phyloP scores from a whole-genome alignment of 2,329 filamentous ascomycete genomes.

The Magnaporthiopsis poae region DNA sequence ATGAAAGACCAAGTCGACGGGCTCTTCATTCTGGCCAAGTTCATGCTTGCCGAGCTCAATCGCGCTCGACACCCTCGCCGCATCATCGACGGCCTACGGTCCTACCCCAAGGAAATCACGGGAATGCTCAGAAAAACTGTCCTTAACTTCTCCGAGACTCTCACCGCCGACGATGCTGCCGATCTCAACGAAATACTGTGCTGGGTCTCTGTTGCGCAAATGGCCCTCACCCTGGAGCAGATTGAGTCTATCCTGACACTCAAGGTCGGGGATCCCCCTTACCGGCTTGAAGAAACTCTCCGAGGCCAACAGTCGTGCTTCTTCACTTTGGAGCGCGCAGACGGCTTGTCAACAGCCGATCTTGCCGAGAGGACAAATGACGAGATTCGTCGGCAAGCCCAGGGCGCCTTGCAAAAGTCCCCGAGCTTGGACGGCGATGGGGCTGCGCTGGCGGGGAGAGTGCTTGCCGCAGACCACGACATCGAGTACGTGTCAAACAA shows the following conservation, averaged over 20 bases:
- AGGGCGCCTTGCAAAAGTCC: not conserved
- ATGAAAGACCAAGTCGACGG: constrained; percentile 7
- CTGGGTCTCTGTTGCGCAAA: constrained; percentile 7
- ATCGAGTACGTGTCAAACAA: constrained; percentile 6
- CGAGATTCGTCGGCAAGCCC: not conserved
- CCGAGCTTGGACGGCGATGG: not conserved
- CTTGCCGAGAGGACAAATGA: constrained; percentile 1
- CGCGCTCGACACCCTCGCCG: not conserved
- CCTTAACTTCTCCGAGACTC: constrained; percentile 5
- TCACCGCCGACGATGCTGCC: not conserved
- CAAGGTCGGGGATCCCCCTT: constrained; percentile 3
- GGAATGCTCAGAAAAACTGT: constrained; percentile 7
- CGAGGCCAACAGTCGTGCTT: constrained; percentile 5
- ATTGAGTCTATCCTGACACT: constrained; percentile 3
- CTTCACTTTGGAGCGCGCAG: constrained; percentile 5
- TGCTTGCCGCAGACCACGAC: not conserved
- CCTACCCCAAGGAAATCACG: constrained; percentile 7
- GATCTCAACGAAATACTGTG: constrained; percentile 8
- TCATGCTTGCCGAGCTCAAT: constrained; percentile 6
- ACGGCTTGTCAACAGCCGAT: constrained; percentile 6
- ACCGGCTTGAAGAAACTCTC: constrained; percentile 5
- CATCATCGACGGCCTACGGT: constrained; percentile 3
- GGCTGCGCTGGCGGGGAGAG: not conserved
- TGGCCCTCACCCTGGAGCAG: constrained; percentile 7
- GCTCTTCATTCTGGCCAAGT: constrained; percentile 7